These are phyloP conservation scores for Rhamnella rubrinervis DNA, from an alignment of 331 rosid species.

Conservation along the genomic window DNA sequence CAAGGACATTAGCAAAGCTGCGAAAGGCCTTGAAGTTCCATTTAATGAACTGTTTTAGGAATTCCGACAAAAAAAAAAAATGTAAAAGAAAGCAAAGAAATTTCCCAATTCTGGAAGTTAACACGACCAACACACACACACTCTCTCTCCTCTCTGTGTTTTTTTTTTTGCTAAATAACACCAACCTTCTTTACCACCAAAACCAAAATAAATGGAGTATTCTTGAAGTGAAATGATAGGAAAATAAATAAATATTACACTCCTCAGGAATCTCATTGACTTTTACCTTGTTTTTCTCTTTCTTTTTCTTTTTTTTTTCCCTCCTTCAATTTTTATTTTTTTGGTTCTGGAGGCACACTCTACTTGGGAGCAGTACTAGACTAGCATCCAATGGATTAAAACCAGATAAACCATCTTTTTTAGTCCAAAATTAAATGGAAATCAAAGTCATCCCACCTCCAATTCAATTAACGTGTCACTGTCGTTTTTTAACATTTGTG, in stretches of 20 bases:
- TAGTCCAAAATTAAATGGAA: not conserved
- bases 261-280: conserved; percentile 15
- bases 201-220: not conserved
- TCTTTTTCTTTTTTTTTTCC: not conserved
- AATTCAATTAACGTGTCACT: not conserved
- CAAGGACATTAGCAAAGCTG: not conserved
- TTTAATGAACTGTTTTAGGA: conserved; percentile 11
- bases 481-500: too few relatives aligned
- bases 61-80: not conserved
- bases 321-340: not conserved
- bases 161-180: not conserved
- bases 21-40: conserved; percentile 7
- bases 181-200: too few relatives aligned
- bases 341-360: not conserved
- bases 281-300: not conserved
- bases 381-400: not conserved
- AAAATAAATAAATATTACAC: not conserved
- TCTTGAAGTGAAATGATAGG: conserved; percentile 6
- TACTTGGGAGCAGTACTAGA: not conserved
- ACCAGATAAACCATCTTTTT: conserved; percentile 9
- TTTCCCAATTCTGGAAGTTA: conserved; percentile 17
- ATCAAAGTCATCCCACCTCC: not conserved
- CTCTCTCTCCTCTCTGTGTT: not conserved
- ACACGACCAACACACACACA: not conserved
- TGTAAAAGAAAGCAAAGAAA: not conserved